phyloP scores from a whole-genome alignment of 331 rosid species.

The Cydonia oblonga region DNA sequence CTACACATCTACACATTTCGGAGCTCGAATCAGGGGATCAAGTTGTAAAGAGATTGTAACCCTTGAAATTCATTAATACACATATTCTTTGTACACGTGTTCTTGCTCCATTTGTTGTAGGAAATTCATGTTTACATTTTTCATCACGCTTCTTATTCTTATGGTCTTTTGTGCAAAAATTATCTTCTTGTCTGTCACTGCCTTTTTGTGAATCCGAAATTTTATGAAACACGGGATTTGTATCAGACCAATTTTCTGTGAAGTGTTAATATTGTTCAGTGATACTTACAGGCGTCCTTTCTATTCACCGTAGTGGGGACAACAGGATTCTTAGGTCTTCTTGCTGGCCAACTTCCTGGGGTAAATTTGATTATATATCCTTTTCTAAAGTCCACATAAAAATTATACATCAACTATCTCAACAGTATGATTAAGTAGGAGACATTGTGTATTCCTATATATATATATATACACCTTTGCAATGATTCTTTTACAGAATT shows the following conservation, averaged over 20 bases:
- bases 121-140: no score
- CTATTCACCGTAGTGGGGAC: constrained; percentile 93
- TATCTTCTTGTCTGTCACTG: background rate
- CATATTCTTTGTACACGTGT: no score
- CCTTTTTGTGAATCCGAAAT: background rate
- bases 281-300: constrained; percentile 72
- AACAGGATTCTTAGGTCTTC: constrained; percentile 68
- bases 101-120: no score
- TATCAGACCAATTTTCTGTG: constrained; percentile 6
- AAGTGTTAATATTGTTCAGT: constrained; percentile 14
- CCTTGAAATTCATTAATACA: no score
- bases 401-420: background rate
- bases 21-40: no score
- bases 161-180: background rate
- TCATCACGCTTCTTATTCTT: background rate
- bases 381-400: constrained; percentile 12
- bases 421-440: background rate
- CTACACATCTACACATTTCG: no score
- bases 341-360: constrained; percentile 98
- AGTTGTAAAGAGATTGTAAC: no score
- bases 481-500: background rate
- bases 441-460: background rate
- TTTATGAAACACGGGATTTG: background rate
- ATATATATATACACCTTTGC: background rate
- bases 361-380: constrained; percentile 34